Evolutionary conservation across 257 asterid genomes (phyloP).

Genomic region (Solanum appendiculatum): DNA sequence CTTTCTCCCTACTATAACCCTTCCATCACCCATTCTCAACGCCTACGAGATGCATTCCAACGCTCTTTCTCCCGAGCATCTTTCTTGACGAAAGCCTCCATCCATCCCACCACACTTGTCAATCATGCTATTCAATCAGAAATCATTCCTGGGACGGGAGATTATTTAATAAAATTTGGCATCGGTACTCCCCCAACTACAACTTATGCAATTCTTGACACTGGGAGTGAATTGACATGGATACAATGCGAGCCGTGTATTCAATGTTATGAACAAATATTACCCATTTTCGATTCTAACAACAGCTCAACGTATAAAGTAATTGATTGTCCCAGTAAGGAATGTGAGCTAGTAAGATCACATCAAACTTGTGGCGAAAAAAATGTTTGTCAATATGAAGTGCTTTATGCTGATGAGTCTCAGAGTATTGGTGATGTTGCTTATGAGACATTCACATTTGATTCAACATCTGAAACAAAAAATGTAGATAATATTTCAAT

Average conservation of each 20-base stretch:
- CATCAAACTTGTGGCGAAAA: background rate
- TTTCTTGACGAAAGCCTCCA: background rate
- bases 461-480: background rate
- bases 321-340: constrained; percentile 12
- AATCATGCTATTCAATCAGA: background rate
- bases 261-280: constrained; percentile 28
- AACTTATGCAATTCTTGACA: constrained; percentile 35
- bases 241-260: constrained; percentile 49
- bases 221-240: constrained; percentile 60
- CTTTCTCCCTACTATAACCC: constrained; percentile 28
- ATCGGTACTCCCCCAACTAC: constrained; percentile 51
- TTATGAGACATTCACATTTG: constrained; percentile 32
- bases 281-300: constrained; percentile 35
- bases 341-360: constrained; percentile 11
- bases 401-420: constrained; percentile 29
- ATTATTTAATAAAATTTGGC: constrained; percentile 30
- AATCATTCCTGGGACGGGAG: constrained; percentile 13
- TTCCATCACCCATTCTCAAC: constrained; percentile 14
- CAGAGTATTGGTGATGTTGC: constrained; percentile 28
- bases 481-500: background rate
- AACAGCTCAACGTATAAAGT: constrained; percentile 11
- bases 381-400: constrained; percentile 19
- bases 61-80: constrained; percentile 36
- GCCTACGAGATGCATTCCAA: constrained; percentile 1
- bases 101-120: background rate